Conservation (phyloP, 768 basidiomycete species). For the Boletus tomentosulus region DNA sequence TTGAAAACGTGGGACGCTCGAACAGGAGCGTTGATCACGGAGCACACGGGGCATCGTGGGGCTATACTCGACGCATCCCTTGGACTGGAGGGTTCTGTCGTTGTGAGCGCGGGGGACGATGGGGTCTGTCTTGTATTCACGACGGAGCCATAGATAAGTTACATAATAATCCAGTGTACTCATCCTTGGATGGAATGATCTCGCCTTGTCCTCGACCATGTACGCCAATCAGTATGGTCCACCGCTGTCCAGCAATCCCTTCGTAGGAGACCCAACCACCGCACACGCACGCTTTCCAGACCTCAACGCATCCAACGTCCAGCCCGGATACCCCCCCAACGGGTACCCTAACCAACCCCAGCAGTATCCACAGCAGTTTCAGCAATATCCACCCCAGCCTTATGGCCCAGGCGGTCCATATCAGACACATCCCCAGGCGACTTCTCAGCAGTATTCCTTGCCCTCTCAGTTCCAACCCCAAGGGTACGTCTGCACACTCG, state of each 20-base stretch:
- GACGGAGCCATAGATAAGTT: conserved; percentile 43
- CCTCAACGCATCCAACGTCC: conserved; percentile 43
- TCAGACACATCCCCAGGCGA: conserved; percentile 17
- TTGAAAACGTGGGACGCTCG: conserved; percentile 92
- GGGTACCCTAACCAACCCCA: conserved; percentile 26
- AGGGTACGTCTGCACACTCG: conserved; percentile 10
- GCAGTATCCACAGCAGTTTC: conserved; percentile 38
- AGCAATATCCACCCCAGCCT: conserved; percentile 26
- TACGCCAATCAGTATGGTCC: conserved; percentile 40
- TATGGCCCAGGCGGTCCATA: conserved; percentile 10
- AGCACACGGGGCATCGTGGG: conserved; percentile 79
- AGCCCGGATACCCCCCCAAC: conserved; percentile 12
- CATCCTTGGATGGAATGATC: no score
- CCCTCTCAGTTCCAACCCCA: conserved; percentile 23
- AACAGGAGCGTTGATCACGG: conserved; percentile 70
- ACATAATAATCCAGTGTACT: conserved; percentile 25
- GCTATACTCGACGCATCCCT: conserved; percentile 74
- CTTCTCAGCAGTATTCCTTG: conserved; percentile 21
- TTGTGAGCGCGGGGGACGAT: conserved; percentile 91
- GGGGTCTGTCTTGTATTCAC: conserved; percentile 80
- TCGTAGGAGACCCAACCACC: conserved; percentile 49
- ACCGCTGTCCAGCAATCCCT: conserved; percentile 59
- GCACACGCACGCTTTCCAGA: conserved; percentile 61
- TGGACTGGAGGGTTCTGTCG: conserved; percentile 62
- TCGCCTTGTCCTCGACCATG: conserved; percentile 24